Conservation (phyloP, 1,284 basidiomycete genomes). For the Mycena sp. region DNA sequence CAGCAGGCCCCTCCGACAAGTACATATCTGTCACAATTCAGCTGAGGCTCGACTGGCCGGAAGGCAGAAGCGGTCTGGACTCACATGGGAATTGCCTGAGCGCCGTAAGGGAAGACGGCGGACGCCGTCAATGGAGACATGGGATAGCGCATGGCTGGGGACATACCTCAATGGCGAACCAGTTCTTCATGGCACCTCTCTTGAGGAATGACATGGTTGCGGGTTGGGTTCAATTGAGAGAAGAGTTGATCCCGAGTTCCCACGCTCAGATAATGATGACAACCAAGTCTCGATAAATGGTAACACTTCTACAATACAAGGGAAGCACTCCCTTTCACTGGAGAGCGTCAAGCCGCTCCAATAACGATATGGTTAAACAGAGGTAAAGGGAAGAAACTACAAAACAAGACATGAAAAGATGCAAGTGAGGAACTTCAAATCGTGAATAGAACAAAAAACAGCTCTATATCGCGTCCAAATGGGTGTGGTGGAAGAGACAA, state of each 20-base stretch:
- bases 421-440: conserved; percentile 3
- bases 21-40: conserved; percentile 61
- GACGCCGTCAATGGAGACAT: conserved; percentile 9
- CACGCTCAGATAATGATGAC: conserved; percentile 5
- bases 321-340: conserved; percentile 16
- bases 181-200: conserved; percentile 64
- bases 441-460: conserved; percentile 12
- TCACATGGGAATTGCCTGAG: conserved; percentile 83
- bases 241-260: conserved; percentile 1
- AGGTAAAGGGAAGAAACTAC: conserved; percentile 6
- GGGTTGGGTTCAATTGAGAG: not conserved
- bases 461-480: conserved; percentile 4
- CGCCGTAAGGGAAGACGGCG: conserved; percentile 5
- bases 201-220: conserved; percentile 22
- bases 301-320: conserved; percentile 16
- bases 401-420: conserved; percentile 26
- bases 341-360: conserved; percentile 25
- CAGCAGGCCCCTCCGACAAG: conserved; percentile 72
- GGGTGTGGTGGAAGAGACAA: not conserved
- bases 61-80: conserved; percentile 37
- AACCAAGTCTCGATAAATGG: not conserved
- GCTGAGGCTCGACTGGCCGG: conserved; percentile 15
- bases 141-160: not conserved
- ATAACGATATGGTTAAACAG: conserved; percentile 22
- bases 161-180: conserved; percentile 83